Percentiles rank a stretch among this genome's conserved stretches.
These are phyloP conservation scores for Skeletonema grethae DNA, from an alignment of 108 stramenopile genomes.

Conservation along the genomic window DNA sequence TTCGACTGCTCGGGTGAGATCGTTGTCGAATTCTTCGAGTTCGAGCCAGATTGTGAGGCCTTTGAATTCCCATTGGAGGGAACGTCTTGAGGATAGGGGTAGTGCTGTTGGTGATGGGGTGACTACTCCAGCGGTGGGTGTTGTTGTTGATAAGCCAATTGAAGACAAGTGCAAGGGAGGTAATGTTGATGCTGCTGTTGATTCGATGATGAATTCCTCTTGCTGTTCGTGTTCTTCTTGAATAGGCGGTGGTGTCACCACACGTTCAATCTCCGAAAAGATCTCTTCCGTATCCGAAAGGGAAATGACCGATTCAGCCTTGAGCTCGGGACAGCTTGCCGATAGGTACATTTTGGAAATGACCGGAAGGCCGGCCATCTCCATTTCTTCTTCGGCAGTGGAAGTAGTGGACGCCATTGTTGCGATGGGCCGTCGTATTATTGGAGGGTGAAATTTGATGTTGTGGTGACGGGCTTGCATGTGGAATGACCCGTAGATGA, in stretches of 20 bases:
- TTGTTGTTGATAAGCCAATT: not conserved
- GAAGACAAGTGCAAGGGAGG: not conserved
- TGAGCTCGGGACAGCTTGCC: not conserved
- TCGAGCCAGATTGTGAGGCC: slow-evolving; percentile 59
- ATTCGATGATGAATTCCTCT: not conserved
- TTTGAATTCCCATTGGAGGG: slow-evolving; percentile 57
- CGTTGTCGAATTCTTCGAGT: slow-evolving; percentile 51
- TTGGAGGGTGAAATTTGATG: not conserved
- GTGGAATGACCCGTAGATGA: not conserved
- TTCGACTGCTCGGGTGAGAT: slow-evolving; percentile 36
- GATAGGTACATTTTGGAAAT: not conserved
- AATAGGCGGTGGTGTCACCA: slow-evolving; percentile 1
- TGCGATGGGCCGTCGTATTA: not conserved
- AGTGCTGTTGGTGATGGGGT: not conserved
- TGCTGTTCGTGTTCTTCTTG: not conserved
- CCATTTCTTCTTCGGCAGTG: not conserved
- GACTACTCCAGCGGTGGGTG: not conserved
- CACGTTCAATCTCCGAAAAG: not conserved
- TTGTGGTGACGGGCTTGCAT: slow-evolving; percentile 1
- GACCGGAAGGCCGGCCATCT: not conserved
- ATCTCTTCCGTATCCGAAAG: not conserved
- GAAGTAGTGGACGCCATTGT: not conserved
- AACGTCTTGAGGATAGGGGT: slow-evolving; percentile 11
- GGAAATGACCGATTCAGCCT: not conserved
- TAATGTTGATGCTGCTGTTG: not conserved